These are phyloP conservation scores for Skeletonema costatum DNA, from an alignment of 108 stramenopile genomes.

Conservation along the genomic window DNA sequence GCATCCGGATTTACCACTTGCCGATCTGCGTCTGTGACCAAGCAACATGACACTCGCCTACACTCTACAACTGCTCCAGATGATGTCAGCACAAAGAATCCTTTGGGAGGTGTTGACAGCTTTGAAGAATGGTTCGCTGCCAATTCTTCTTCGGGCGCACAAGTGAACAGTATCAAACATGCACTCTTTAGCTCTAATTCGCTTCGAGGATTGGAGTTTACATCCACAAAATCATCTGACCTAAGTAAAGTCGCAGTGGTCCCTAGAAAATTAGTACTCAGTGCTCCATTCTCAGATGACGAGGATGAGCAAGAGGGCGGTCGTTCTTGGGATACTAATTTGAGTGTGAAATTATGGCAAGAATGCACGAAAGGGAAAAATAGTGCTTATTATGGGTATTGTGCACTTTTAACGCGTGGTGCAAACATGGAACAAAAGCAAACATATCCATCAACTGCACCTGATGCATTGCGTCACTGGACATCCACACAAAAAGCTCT, in stretches of 20 bases:
- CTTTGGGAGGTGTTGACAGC: slow-evolving; percentile 43
- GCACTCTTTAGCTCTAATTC: slow-evolving; percentile 40
- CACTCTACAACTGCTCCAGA: slow-evolving; percentile 36
- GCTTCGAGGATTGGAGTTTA: slow-evolving; percentile 56
- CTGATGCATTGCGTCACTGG: slow-evolving; percentile 79
- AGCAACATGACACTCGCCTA: not conserved
- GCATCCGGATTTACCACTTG: not conserved
- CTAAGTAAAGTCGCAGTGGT: slow-evolving; percentile 44
- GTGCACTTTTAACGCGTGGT: slow-evolving; percentile 39
- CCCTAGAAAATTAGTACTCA: slow-evolving; percentile 41
- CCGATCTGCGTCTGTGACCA: not conserved
- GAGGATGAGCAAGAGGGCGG: slow-evolving; percentile 27
- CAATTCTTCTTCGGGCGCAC: slow-evolving; percentile 19
- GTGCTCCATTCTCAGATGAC: slow-evolving; percentile 55
- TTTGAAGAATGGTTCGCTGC: slow-evolving; percentile 71
- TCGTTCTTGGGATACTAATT: slow-evolving; percentile 60
- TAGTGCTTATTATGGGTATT: slow-evolving; percentile 56
- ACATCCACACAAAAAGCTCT: slow-evolving; percentile 50
- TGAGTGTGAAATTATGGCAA: slow-evolving; percentile 62
- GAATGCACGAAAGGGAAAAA: slow-evolving; percentile 60
- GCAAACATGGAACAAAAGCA: slow-evolving; percentile 1
- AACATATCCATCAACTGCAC: slow-evolving; percentile 65
- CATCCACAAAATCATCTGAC: slow-evolving; percentile 21
- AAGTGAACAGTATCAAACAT: slow-evolving; percentile 43
- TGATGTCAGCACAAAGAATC: slow-evolving; percentile 31